These are phyloP conservation scores for Conticribra weissflogii DNA, from an alignment of 108 stramenopile genomes.

Conservation along the genomic window DNA sequence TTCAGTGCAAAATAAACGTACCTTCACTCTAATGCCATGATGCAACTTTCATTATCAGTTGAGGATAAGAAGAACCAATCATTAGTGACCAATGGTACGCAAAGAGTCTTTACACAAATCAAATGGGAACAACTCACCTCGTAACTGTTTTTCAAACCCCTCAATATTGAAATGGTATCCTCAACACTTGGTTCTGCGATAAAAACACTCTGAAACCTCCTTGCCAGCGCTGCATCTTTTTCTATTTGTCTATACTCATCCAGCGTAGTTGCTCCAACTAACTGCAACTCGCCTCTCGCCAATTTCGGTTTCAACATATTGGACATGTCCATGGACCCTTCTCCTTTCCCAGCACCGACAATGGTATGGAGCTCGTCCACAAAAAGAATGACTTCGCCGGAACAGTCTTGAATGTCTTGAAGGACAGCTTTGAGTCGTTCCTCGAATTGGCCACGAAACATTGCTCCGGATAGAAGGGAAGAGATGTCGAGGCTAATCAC, in stretches of 20 bases:
- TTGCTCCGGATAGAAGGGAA: constrained; percentile 89
- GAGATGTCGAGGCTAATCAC: constrained; percentile 90
- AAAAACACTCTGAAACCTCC: constrained; percentile 95
- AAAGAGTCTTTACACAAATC: neutral
- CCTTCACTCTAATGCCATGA: constrained; percentile 90
- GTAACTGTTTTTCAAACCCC: constrained; percentile 85
- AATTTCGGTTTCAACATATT: constrained; percentile 96
- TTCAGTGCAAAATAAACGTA: constrained; percentile 1
- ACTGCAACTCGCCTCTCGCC: constrained; percentile 94
- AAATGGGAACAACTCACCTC: constrained; percentile 52
- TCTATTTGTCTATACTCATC: constrained; percentile 95
- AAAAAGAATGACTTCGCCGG: constrained; percentile 90
- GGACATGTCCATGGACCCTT: constrained; percentile 81
- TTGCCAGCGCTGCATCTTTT: constrained; percentile 95
- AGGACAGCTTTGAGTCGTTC: constrained; percentile 93
- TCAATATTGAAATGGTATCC: constrained; percentile 93
- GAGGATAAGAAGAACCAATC: no score
- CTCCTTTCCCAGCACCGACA: constrained; percentile 82
- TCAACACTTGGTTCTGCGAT: constrained; percentile 90
- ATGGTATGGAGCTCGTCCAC: constrained; percentile 98
- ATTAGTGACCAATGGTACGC: no score
- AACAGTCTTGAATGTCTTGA: constrained; percentile 80
- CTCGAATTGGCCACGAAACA: constrained; percentile 96
- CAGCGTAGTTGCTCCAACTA: constrained; percentile 95
- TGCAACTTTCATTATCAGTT: constrained; percentile 77